Conservation (phyloP, 139 green algal species). For the Tetraselmis striata region DNA sequence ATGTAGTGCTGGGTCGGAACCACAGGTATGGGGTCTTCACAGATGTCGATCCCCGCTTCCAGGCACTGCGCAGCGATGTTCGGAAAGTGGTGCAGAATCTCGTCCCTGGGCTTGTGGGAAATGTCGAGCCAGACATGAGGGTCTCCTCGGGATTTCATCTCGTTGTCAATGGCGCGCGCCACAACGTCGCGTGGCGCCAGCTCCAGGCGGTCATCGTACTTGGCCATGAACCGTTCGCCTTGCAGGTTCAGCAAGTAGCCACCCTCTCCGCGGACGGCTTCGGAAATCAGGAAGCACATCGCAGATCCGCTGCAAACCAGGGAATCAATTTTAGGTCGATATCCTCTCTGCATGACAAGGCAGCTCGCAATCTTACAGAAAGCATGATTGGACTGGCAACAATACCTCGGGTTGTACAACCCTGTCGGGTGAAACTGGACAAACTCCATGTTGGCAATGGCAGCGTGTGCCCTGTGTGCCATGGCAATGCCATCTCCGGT, state of each 20-base stretch:
- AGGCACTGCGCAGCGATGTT: constrained; percentile 76
- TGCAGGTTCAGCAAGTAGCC: constrained; percentile 77
- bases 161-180: constrained; percentile 79
- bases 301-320: background rate
- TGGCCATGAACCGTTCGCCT: constrained; percentile 91
- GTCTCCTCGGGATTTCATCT: constrained; percentile 63
- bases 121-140: constrained; percentile 91
- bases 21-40: constrained; percentile 85
- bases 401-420: constrained; percentile 50
- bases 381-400: no score
- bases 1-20: constrained; percentile 95
- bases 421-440: constrained; percentile 97
- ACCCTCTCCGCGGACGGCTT: constrained; percentile 91
- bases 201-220: constrained; percentile 83
- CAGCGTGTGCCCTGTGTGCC: constrained; percentile 72
- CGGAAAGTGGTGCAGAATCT: constrained; percentile 86
- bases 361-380: no score
- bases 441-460: constrained; percentile 96
- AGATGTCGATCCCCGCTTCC: constrained; percentile 88
- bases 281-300: constrained; percentile 84
- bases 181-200: constrained; percentile 94
- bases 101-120: constrained; percentile 60
- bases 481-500: constrained; percentile 97
- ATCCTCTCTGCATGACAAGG: no score
- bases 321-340: no score